These are phyloP conservation scores for Ophiosphaerella herpotricha DNA, from an alignment of 2,329 filamentous ascomycete species.

Conservation along the genomic window DNA sequence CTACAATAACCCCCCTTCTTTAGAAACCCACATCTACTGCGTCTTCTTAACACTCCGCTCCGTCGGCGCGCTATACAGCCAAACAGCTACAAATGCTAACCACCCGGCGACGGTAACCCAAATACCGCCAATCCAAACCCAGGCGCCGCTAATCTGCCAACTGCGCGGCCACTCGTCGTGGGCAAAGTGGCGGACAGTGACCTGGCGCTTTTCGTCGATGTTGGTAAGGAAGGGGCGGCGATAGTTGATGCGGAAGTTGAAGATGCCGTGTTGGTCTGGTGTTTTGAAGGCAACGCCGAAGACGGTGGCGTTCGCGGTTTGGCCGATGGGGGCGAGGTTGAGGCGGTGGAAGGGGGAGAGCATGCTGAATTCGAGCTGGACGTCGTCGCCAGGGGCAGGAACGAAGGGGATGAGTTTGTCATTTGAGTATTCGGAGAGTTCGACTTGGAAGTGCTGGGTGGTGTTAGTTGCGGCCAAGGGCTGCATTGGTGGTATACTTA, in stretches of 20 bases:
- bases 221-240: conserved; percentile 89
- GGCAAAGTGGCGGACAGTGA: conserved; percentile 93
- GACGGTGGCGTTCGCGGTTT: conserved; percentile 69
- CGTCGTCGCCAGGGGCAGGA: conserved; percentile 68
- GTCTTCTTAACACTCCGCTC: conserved; percentile 57
- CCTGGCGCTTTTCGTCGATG: conserved; percentile 91
- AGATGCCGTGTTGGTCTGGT: conserved; percentile 98
- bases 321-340: conserved; percentile 62
- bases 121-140: conserved; percentile 92
- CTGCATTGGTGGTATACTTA: conserved; percentile 57
- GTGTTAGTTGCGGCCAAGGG: conserved; percentile 7
- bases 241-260: conserved; percentile 98
- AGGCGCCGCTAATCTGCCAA: conserved; percentile 86
- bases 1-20: too few species aligned
- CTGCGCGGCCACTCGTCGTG: conserved; percentile 96
- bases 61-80: conserved; percentile 76
- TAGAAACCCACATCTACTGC: conserved; percentile 38
- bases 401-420: conserved; percentile 76
- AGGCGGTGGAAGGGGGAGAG: conserved; percentile 96
- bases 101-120: conserved; percentile 83
- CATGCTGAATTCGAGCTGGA: conserved; percentile 99
- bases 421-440: conserved; percentile 81
- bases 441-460: conserved; percentile 78
- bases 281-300: conserved; percentile 78
- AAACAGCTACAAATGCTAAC: conserved; percentile 81